Evolutionary conservation across 169 alveolate genomes (phyloP).

Genomic region (Babesia ovata): DNA sequence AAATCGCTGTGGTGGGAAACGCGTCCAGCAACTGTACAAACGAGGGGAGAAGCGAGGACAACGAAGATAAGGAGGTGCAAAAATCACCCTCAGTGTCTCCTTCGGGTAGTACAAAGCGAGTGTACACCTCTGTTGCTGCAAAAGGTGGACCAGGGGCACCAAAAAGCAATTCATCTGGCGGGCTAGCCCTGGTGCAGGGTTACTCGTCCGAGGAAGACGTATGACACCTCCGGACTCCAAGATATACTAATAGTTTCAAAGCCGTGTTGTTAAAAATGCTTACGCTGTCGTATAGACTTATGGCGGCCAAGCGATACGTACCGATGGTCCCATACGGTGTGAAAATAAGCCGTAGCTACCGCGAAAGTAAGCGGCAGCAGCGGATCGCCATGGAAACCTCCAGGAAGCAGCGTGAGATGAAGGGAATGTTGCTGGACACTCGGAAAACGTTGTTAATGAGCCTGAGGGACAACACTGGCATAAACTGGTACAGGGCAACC

Average conservation of each 20-base stretch:
- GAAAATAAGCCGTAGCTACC: slow-evolving; percentile 70
- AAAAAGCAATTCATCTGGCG: background rate
- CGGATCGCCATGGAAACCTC: slow-evolving; percentile 72
- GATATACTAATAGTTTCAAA: background rate
- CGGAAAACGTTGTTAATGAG: slow-evolving; percentile 73
- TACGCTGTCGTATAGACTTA: background rate
- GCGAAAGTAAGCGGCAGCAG: slow-evolving; percentile 74
- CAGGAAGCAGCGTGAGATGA: slow-evolving; percentile 68
- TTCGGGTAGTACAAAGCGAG: background rate
- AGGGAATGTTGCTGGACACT: slow-evolving; percentile 77
- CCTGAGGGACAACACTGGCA: slow-evolving; percentile 74
- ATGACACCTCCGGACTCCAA: too few species aligned
- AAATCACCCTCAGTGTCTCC: background rate
- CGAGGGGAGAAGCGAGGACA: background rate
- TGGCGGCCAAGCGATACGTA: slow-evolving; percentile 33
- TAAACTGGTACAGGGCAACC: slow-evolving; percentile 76
- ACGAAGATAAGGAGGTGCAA: background rate
- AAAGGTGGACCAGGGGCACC: background rate
- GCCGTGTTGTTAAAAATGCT: background rate
- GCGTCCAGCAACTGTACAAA: background rate
- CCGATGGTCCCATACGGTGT: slow-evolving; percentile 63
- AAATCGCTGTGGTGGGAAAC: too few species aligned
- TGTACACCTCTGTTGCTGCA: background rate
- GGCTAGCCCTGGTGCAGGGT: slow-evolving; percentile 22
- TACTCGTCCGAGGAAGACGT: slow-evolving; percentile 50